These are phyloP conservation scores for Medicago arabica DNA, from an alignment of 306 rosid species.

Conservation along the genomic window DNA sequence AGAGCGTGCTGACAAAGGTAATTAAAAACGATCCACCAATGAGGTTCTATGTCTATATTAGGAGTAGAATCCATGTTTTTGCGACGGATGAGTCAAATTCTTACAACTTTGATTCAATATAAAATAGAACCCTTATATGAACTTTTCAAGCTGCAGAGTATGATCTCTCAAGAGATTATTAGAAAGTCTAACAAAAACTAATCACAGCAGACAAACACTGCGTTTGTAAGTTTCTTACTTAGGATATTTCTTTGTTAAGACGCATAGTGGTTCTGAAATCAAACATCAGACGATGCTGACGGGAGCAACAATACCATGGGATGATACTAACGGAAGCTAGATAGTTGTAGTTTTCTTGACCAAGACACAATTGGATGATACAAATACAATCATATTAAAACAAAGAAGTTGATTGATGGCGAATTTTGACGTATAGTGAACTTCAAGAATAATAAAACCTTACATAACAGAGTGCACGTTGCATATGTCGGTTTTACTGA, in stretches of 20 bases:
- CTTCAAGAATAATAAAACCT: constrained; percentile 40
- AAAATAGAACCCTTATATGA: constrained; percentile 6
- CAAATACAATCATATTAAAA: constrained; percentile 5
- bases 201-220: neutral
- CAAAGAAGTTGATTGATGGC: constrained; percentile 26
- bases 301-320: constrained; percentile 23
- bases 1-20: neutral
- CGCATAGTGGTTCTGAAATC: constrained; percentile 11
- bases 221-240: constrained; percentile 1
- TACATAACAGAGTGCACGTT: constrained; percentile 44
- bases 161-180: constrained; percentile 9
- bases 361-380: constrained; percentile 13
- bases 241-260: neutral
- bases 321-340: neutral
- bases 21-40: neutral
- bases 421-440: constrained; percentile 38
- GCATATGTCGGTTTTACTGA: constrained; percentile 41
- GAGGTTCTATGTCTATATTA: too few relatives aligned
- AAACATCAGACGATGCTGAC: neutral
- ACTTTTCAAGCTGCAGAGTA: constrained; percentile 12
- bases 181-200: neutral
- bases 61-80: neutral
- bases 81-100: neutral
- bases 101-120: neutral
- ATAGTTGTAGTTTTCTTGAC: constrained; percentile 16